phyloP scores from a whole-genome alignment of 257 asterid species.

The Solanum okadae region DNA sequence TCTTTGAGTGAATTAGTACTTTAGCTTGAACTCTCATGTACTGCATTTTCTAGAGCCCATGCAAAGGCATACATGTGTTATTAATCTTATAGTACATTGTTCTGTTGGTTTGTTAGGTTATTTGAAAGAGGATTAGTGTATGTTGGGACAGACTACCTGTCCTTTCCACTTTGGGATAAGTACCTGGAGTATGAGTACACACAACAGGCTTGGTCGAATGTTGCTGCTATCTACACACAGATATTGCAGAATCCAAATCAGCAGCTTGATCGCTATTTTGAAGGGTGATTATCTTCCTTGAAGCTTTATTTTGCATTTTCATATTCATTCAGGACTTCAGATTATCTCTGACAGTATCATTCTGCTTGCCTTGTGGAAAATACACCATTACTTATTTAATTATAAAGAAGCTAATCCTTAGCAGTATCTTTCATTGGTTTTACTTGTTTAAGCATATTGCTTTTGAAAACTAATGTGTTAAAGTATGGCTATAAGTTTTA shows the following conservation, averaged over 20 bases:
- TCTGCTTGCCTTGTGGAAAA: background rate
- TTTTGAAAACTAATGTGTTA: background rate
- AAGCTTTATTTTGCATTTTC: background rate
- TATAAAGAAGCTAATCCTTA: background rate
- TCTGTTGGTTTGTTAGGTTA: slow-evolving; percentile 51
- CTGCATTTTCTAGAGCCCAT: slow-evolving; percentile 22
- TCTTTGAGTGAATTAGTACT: slow-evolving; percentile 50
- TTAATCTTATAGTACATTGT: slow-evolving; percentile 10
- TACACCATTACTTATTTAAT: background rate
- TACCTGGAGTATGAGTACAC: slow-evolving; percentile 83
- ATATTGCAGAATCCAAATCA: slow-evolving; percentile 83
- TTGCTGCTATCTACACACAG: slow-evolving; percentile 76
- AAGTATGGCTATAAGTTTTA: background rate
- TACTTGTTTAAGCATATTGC: background rate
- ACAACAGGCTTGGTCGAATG: slow-evolving; percentile 79
- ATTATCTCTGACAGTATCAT: background rate
- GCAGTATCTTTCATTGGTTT: background rate
- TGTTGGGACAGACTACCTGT: slow-evolving; percentile 88
- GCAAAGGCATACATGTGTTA: slow-evolving; percentile 4
- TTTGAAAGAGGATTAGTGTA: slow-evolving; percentile 92
- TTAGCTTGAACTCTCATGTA: slow-evolving; percentile 20
- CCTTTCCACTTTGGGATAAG: slow-evolving; percentile 98
- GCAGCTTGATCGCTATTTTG: slow-evolving; percentile 95
- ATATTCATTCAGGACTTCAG: background rate
- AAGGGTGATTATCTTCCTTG: slow-evolving; percentile 50